Evolutionary conservation across 2,329 filamentous ascomycete species (phyloP).

Genomic region (Stemphylium beticola): DNA sequence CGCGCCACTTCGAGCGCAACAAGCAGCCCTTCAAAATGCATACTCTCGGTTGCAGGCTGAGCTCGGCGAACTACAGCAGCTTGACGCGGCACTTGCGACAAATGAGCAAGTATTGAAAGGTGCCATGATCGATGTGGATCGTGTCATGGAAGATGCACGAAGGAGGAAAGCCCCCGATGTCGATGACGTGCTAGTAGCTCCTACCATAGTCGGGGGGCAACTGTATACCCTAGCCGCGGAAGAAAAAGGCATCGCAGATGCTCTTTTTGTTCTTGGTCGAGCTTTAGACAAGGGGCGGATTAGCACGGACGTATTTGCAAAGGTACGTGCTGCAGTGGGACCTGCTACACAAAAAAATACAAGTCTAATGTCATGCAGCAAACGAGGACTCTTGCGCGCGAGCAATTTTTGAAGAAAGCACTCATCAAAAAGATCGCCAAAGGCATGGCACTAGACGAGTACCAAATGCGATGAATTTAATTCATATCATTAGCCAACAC

Average conservation of each 20-base stretch:
- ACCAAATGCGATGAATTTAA: conserved; percentile 33
- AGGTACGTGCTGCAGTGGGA: conserved; percentile 54
- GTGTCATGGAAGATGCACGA: conserved; percentile 74
- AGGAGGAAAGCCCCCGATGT: conserved; percentile 74
- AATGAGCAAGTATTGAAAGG: conserved; percentile 82
- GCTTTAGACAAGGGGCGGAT: conserved; percentile 77
- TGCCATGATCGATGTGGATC: conserved; percentile 78
- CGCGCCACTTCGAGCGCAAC: conserved; percentile 78
- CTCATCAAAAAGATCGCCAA: conserved; percentile 76
- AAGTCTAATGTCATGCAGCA: conserved; percentile 46
- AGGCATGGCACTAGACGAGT: conserved; percentile 71
- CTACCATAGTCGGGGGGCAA: conserved; percentile 91
- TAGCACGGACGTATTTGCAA: conserved; percentile 74
- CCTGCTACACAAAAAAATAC: neutral
- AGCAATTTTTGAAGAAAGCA: conserved; percentile 85
- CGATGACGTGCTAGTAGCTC: conserved; percentile 90
- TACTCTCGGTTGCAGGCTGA: conserved; percentile 75
- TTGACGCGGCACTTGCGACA: conserved; percentile 72
- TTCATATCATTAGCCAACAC: neutral
- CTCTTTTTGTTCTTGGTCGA: conserved; percentile 79
- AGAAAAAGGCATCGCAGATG: conserved; percentile 83
- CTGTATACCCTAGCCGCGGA: conserved; percentile 89
- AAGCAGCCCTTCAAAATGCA: conserved; percentile 74
- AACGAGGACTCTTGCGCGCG: conserved; percentile 74
- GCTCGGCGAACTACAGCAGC: conserved; percentile 70